Evolutionary conservation across 75 land plant species (phyloP).

Genomic region (Adiantum capillusveneris): DNA sequence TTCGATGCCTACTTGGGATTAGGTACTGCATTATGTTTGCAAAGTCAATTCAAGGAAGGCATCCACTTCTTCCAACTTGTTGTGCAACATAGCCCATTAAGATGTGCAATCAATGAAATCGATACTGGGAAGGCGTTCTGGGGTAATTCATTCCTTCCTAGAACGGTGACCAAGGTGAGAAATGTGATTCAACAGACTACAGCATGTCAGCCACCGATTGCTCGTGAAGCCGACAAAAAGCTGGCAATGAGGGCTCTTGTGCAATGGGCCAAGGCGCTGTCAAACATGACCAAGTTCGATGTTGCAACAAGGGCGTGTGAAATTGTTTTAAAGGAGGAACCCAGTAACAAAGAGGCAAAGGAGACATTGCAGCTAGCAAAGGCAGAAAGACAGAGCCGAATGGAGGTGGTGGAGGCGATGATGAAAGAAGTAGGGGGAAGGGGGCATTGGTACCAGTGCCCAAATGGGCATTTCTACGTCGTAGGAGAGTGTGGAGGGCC

Average conservation of each 20-base stretch:
- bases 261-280: constrained; percentile 7
- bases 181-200: neutral
- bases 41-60: neutral
- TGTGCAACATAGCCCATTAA: constrained; percentile 9
- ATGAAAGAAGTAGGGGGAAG: constrained; percentile 10
- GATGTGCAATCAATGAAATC: neutral
- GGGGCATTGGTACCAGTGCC: constrained; percentile 26
- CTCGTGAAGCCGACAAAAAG: constrained; percentile 1
- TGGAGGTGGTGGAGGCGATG: constrained; percentile 9
- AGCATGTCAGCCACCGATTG: neutral
- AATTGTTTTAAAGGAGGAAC: constrained; percentile 6
- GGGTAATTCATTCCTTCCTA: neutral
- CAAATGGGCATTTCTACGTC: constrained; percentile 20
- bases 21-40: constrained; percentile 1
- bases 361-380: constrained; percentile 7
- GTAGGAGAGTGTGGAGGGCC: constrained; percentile 24
- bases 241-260: constrained; percentile 14
- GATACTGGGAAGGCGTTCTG: neutral
- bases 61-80: constrained; percentile 10
- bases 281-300: neutral
- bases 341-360: constrained; percentile 8
- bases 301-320: constrained; percentile 12
- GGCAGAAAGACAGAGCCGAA: neutral
- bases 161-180: neutral
- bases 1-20: constrained; percentile 15